A percentile compares a stretch with the other conserved stretches of the same genome.
Conservation (phyloP, 225 moss, liverwort and hornwort genomes). For the Marchantia polymorpha region DNA sequence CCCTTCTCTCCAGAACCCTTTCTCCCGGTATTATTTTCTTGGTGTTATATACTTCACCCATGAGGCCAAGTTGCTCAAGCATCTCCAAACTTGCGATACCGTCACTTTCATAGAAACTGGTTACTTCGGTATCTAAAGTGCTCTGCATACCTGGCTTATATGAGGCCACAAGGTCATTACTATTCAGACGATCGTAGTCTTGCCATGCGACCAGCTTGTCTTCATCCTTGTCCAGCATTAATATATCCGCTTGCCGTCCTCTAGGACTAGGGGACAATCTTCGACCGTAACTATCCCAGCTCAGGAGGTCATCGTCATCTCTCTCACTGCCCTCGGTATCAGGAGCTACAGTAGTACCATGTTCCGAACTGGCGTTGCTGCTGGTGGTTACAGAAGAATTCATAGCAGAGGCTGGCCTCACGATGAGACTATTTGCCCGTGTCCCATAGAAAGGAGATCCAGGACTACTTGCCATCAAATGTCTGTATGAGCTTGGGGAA, state of each 20-base stretch:
- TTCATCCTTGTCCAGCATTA: constrained; percentile 47
- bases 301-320: constrained; percentile 44
- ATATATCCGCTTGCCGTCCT: constrained; percentile 35
- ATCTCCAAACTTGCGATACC: constrained; percentile 38
- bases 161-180: constrained; percentile 27
- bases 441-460: constrained; percentile 39
- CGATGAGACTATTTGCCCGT: constrained; percentile 24
- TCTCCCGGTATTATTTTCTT: constrained; percentile 26
- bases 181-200: constrained; percentile 30
- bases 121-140: constrained; percentile 39
- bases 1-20: constrained; percentile 24
- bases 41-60: constrained; percentile 24
- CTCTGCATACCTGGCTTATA: constrained; percentile 42
- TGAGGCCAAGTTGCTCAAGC: constrained; percentile 41
- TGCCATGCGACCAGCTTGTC: constrained; percentile 38
- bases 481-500: constrained; percentile 41
- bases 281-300: constrained; percentile 51
- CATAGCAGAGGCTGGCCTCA: constrained; percentile 35
- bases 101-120: constrained; percentile 43
- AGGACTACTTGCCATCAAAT: constrained; percentile 34
- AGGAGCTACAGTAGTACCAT: constrained; percentile 43
- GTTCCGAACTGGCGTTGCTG: constrained; percentile 52
- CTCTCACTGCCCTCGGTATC: constrained; percentile 50
- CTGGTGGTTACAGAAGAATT: constrained; percentile 48
- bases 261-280: constrained; percentile 42